Evolutionary conservation across 1,284 basidiomycete genomes (phyloP).

Genomic region (Rhodotorula glutinis): DNA sequence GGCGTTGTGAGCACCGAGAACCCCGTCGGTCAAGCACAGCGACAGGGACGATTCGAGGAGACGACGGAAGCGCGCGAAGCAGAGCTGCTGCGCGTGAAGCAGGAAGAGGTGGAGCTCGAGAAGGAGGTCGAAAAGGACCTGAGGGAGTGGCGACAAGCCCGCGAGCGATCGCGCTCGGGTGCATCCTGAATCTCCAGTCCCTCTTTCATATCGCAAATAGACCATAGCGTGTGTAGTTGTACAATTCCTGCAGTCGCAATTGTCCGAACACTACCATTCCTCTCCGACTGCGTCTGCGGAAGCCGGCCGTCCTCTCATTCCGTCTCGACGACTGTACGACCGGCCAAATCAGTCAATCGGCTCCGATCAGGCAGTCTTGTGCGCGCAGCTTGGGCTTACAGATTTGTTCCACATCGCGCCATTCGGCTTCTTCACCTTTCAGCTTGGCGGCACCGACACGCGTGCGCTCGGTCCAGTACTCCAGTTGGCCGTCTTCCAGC

Average conservation of each 20-base stretch:
- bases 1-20: conserved; percentile 49
- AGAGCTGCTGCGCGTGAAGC: conserved; percentile 70
- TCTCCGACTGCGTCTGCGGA: background rate
- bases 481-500: conserved; percentile 57
- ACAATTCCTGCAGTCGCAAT: background rate
- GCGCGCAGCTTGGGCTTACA: conserved; percentile 56
- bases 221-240: background rate
- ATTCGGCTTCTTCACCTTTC: conserved; percentile 50
- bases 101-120: conserved; percentile 57
- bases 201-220: too few species aligned
- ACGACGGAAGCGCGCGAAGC: conserved; percentile 50
- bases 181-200: background rate
- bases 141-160: conserved; percentile 25
- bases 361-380: background rate
- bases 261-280: too few species aligned
- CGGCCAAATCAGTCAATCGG: background rate
- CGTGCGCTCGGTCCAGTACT: conserved; percentile 82
- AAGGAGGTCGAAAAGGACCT: conserved; percentile 36
- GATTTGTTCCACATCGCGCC: conserved; percentile 72
- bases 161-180: background rate
- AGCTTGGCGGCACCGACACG: conserved; percentile 56
- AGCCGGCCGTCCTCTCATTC: conserved; percentile 7
- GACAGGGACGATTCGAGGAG: conserved; percentile 39
- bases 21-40: conserved; percentile 40
- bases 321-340: conserved; percentile 21